Base-by-base conservation (phyloP, 2,329 filamentous ascomycete genomes). In the Colletotrichum sp. region DNA sequence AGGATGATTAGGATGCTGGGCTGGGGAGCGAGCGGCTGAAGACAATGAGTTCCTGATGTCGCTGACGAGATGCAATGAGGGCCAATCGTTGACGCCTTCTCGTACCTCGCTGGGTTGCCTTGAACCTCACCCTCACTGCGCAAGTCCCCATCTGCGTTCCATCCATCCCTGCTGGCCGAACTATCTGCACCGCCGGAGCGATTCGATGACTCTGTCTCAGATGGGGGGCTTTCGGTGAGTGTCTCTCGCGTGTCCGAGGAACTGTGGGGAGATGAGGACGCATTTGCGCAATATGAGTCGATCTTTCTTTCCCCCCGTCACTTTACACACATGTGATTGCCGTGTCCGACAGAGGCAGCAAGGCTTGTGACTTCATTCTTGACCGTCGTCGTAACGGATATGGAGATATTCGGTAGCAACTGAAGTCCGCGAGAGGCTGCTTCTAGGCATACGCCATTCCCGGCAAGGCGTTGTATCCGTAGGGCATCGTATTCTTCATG, bases 131-230 rank as follows among this genome's bases (percentile, higher is more conserved):
- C 14, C 21, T 59, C 55, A 28, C 24, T 59, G 55, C 55, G n/a
- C 55, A 6, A 18, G 55, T 28, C 55, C 4, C n/a, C 43, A 26
- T 34, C 43, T 52, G 43, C 32, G 30, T 57, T 57, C 52, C 26
- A 28, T 60, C 21, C 21, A 52, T 68, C 66, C 52, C 66, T 60
- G 67, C 30, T 32, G 32, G 21, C 12, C 26, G n/a, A 28, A 26
- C n/a, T 26, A 26, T 34, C 39, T 34, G 8, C 63, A 55, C 39
- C 57, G 48, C 36, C 21, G 39, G 26, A 68, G n/a, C 55, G 30
- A n/a, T 36, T 57, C 63, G 57, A 68, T 43, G 64, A 68, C 36
- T 68, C 57, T 76, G 74, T 74, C 70, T 74, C 60, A 60, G 34
- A 24, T 71, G 48, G 74, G 30, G 34, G 21, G 34, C 3, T 64